Evolutionary conservation across 768 basidiomycete genomes (phyloP).

Genomic region (Multifurca ochricompacta): DNA sequence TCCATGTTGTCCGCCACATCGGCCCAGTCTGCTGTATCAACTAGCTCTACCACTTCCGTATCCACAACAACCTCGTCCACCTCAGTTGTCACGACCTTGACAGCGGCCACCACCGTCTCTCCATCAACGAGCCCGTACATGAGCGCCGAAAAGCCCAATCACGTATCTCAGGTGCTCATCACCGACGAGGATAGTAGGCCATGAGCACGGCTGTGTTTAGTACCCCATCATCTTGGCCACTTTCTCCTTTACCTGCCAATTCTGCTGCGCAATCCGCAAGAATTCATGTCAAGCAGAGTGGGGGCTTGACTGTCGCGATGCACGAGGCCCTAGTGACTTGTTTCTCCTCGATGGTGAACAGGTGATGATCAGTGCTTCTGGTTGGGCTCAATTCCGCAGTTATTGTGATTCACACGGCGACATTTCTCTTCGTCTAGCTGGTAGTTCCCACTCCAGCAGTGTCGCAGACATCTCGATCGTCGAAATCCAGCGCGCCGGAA

Average conservation of each 20-base stretch:
- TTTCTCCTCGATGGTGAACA: not conserved
- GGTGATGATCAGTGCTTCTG: constrained; percentile 6
- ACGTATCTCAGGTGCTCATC: constrained; percentile 5
- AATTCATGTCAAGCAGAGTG: constrained; percentile 2
- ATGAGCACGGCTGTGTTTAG: not conserved
- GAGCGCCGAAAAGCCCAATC: not conserved
- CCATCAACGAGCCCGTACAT: not conserved
- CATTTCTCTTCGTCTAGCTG: constrained; percentile 5
- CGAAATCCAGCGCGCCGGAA: constrained; percentile 4
- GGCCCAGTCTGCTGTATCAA: constrained; percentile 1
- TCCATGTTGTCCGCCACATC: constrained; percentile 13
- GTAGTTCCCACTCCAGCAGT: not conserved
- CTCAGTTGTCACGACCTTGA: constrained; percentile 8
- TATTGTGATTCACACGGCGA: not conserved
- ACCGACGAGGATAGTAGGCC: constrained; percentile 4
- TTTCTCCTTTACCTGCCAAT: not conserved
- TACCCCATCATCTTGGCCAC: not conserved
- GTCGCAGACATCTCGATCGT: constrained; percentile 2
- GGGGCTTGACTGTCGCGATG: not conserved
- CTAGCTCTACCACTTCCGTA: constrained; percentile 3
- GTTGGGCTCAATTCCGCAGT: constrained; percentile 4
- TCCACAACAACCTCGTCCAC: constrained; percentile 9
- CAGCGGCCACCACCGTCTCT: constrained; percentile 15
- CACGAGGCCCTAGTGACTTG: not conserved
- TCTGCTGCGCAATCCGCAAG: not conserved